Conservation (phyloP, 352 stramenopile species). For the Globisporangium orthogonon region DNA sequence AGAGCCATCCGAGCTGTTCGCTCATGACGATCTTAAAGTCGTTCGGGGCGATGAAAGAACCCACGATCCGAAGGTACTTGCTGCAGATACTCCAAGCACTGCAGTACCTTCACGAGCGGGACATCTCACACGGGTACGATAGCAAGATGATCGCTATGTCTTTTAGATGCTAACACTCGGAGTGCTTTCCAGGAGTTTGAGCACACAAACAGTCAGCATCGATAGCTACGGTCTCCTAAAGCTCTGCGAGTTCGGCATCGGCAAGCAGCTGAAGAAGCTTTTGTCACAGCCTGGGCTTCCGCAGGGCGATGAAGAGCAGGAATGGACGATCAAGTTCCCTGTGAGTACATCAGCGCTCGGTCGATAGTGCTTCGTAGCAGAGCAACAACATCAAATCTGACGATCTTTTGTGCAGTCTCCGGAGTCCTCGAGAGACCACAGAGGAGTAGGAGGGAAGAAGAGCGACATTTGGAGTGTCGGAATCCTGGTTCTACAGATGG, state of each 20-base stretch:
- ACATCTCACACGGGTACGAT: slow-evolving; percentile 40
- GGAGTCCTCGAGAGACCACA: slow-evolving; percentile 15
- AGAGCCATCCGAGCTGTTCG: slow-evolving; percentile 32
- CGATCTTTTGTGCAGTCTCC: slow-evolving; percentile 14
- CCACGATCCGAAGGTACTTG: slow-evolving; percentile 62
- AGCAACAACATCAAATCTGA: neutral
- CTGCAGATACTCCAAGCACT: slow-evolving; percentile 49
- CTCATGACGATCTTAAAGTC: slow-evolving; percentile 52
- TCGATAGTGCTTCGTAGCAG: too few species aligned
- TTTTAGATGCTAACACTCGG: neutral
- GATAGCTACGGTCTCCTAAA: slow-evolving; percentile 54
- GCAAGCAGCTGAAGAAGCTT: slow-evolving; percentile 6
- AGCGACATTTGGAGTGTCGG: slow-evolving; percentile 54
- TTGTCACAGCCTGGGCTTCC: neutral
- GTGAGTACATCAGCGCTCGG: slow-evolving; percentile 2
- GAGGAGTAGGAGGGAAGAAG: slow-evolving; percentile 18
- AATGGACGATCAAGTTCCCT: slow-evolving; percentile 21
- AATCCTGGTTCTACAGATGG: slow-evolving; percentile 52
- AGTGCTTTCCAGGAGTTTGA: slow-evolving; percentile 21
- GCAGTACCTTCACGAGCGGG: slow-evolving; percentile 35
- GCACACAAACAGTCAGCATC: slow-evolving; percentile 44
- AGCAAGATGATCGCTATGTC: neutral
- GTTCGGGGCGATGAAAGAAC: slow-evolving; percentile 70
- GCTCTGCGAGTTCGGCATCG: slow-evolving; percentile 44
- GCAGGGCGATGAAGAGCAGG: neutral